phyloP scores from a whole-genome alignment of 257 asterid genomes.

The Anisodus tanguticus region DNA sequence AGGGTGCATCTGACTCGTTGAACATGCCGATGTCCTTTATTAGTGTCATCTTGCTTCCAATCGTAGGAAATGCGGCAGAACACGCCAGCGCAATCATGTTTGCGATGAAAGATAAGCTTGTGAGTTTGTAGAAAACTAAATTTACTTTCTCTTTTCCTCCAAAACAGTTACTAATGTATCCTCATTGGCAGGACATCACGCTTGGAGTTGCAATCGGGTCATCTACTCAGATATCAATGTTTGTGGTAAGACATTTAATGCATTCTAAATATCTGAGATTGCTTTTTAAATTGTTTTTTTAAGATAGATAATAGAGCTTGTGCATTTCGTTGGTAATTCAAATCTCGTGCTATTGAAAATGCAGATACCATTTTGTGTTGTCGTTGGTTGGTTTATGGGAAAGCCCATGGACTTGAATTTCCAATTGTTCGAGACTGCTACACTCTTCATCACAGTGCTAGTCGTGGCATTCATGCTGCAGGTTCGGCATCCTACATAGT shows the following conservation, averaged over 20 bases:
- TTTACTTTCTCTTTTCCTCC: constrained; percentile 3
- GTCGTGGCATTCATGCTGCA: constrained; percentile 99
- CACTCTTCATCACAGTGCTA: constrained; percentile 89
- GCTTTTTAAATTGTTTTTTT: neutral
- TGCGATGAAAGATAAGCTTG: constrained; percentile 87
- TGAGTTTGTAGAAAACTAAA: constrained; percentile 36
- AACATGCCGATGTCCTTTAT: constrained; percentile 90
- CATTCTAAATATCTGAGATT: neutral
- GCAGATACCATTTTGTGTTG: constrained; percentile 99
- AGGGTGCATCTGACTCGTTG: constrained; percentile 94
- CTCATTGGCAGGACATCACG: constrained; percentile 49
- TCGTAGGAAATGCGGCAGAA: constrained; percentile 97
- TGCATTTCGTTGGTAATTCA: neutral
- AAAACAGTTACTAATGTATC: constrained; percentile 25
- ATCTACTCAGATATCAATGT: constrained; percentile 98
- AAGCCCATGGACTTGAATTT: constrained; percentile 96
- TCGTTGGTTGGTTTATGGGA: constrained; percentile 97
- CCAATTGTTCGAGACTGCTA: constrained; percentile 95
- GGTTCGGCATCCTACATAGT: constrained; percentile 49
- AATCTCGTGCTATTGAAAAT: constrained; percentile 36
- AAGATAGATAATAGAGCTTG: neutral
- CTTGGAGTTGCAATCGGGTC: constrained; percentile 99
- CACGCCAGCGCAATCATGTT: constrained; percentile 99
- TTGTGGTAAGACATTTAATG: constrained; percentile 64
- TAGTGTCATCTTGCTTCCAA: constrained; percentile 89